These are phyloP conservation scores for Cyberlindnera suaveolens DNA, from an alignment of 805 yeast genomes.

Conservation along the genomic window DNA sequence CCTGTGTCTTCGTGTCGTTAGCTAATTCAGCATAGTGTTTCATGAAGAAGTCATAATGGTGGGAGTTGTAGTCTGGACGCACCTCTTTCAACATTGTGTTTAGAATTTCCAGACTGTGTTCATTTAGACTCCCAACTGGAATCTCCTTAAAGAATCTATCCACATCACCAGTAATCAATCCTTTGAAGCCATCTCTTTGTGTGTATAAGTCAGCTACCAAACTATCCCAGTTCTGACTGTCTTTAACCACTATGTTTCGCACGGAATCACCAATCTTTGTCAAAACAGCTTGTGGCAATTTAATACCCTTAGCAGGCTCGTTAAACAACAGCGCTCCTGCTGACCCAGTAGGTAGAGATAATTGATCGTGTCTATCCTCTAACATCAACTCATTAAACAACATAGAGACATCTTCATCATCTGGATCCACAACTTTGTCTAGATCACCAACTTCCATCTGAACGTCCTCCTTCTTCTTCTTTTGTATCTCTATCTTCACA, in stretches of 20 bases:
- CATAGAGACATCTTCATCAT: constrained; percentile 16
- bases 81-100: constrained; percentile 27
- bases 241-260: constrained; percentile 32
- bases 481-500: constrained; percentile 11
- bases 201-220: constrained; percentile 21
- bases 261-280: constrained; percentile 37
- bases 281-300: constrained; percentile 30
- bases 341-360: not conserved
- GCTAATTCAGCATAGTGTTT: constrained; percentile 27
- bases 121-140: constrained; percentile 28
- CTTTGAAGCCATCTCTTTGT: constrained; percentile 30
- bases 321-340: constrained; percentile 14
- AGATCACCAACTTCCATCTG: constrained; percentile 8
- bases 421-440: constrained; percentile 12
- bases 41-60: constrained; percentile 32
- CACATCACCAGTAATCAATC: constrained; percentile 26
- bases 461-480: constrained; percentile 11
- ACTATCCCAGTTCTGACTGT: constrained; percentile 38
- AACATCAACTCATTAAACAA: constrained; percentile 14
- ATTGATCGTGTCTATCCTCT: not conserved
- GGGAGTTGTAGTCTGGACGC: not conserved
- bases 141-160: constrained; percentile 30
- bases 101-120: constrained; percentile 23
- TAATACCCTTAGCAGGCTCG: constrained; percentile 19
- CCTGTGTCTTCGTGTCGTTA: constrained; percentile 27